phyloP scores from a whole-genome alignment of 345 rosid species.

The Pistacia integerrima region DNA sequence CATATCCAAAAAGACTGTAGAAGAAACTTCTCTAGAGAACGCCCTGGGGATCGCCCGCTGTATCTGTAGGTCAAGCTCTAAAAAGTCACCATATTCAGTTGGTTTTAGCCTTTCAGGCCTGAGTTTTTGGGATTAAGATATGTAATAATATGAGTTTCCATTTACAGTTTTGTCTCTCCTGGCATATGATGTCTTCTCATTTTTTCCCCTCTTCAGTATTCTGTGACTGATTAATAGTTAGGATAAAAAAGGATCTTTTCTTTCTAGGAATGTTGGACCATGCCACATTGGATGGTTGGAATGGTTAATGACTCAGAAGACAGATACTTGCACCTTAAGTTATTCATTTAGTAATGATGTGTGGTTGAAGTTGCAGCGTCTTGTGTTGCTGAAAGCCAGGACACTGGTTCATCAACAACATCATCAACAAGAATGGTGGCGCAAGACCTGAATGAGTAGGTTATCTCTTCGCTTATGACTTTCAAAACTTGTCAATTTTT shows the following conservation, averaged over 20 bases:
- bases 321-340: constrained; percentile 12
- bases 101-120: background rate
- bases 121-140: background rate
- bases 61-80: background rate
- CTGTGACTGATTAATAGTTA: background rate
- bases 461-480: constrained; percentile 18
- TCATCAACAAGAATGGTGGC: constrained; percentile 60
- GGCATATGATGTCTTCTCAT: background rate
- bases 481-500: constrained; percentile 14
- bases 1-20: background rate
- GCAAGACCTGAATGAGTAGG: constrained; percentile 83
- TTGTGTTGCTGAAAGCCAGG: constrained; percentile 83
- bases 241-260: background rate
- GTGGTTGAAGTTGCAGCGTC: constrained; percentile 47
- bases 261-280: background rate
- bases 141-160: background rate
- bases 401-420: constrained; percentile 73
- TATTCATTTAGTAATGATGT: constrained; percentile 14
- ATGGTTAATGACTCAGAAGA: background rate
- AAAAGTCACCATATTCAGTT: background rate
- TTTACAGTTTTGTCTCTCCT: background rate
- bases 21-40: background rate
- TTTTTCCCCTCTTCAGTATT: background rate
- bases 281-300: background rate
- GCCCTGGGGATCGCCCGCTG: background rate